Percentiles rank a stretch among this genome's conserved stretches.
phyloP scores from a whole-genome alignment of 1,284 basidiomycete species.

The Marasmius tenuissimus region DNA sequence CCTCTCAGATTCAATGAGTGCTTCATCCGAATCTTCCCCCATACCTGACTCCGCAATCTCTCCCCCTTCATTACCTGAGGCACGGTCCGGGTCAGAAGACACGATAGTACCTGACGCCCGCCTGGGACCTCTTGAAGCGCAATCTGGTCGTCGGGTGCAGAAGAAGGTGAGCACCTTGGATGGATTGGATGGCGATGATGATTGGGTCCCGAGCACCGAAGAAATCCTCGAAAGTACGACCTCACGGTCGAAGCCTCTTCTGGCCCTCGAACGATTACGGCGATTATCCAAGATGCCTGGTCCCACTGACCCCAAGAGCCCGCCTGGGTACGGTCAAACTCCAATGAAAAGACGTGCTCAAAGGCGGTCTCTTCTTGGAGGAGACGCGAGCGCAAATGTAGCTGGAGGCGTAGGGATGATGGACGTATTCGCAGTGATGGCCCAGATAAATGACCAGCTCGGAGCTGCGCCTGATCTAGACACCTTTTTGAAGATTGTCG shows the following conservation, averaged over 20 bases:
- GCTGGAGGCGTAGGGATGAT: conserved; percentile 60
- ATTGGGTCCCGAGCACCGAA: conserved; percentile 53
- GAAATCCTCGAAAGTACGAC: conserved; percentile 79
- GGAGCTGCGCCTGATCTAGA: conserved; percentile 70
- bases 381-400: conserved; percentile 15
- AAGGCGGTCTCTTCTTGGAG: conserved; percentile 20
- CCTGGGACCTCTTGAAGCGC: not conserved
- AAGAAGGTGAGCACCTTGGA: not conserved
- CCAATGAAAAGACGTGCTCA: conserved; percentile 12
- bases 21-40: not conserved
- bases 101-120: not conserved
- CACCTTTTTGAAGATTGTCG: conserved; percentile 75
- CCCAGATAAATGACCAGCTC: conserved; percentile 86
- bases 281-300: conserved; percentile 36
- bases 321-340: conserved; percentile 7
- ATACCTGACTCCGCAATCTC: conserved; percentile 6
- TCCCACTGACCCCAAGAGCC: conserved; percentile 1
- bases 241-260: conserved; percentile 69
- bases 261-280: conserved; percentile 71
- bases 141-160: not conserved
- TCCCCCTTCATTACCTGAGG: conserved; percentile 1
- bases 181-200: conserved; percentile 37
- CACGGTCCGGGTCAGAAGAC: not conserved
- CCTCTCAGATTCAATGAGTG: not conserved
- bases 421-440: conserved; percentile 81